Conservation (phyloP, 305 asterid genomes). For the Fraxinus angustifolia region DNA sequence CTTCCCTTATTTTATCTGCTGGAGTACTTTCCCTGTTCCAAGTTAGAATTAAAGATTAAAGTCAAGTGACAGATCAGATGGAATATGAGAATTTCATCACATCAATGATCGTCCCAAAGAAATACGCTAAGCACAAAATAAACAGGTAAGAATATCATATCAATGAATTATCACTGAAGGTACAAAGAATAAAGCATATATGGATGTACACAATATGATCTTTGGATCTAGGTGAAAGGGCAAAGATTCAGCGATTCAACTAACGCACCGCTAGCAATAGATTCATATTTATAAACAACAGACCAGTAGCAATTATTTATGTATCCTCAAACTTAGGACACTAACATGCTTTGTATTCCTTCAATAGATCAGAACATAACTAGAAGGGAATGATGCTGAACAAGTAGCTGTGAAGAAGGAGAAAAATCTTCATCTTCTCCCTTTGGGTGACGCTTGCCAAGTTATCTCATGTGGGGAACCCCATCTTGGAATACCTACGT, state of each 20-base stretch:
- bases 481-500: neutral
- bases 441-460: neutral
- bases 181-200: neutral
- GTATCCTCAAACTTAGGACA: neutral
- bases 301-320: neutral
- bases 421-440: neutral
- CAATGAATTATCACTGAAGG: neutral
- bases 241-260: neutral
- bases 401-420: neutral
- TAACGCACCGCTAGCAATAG: neutral
- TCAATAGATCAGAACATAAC: neutral
- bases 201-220: neutral
- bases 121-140: neutral
- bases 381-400: neutral
- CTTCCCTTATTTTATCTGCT: conserved; percentile 72
- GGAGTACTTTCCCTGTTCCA: conserved; percentile 69
- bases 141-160: neutral
- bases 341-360: neutral
- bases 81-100: neutral
- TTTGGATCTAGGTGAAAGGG: neutral
- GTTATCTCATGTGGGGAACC: neutral
- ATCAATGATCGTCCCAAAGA: neutral
- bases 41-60: neutral
- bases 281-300: neutral
- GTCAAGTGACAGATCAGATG: neutral